Evolutionary conservation across 345 rosid species (phyloP).

Genomic region (Boechera retrofracta): DNA sequence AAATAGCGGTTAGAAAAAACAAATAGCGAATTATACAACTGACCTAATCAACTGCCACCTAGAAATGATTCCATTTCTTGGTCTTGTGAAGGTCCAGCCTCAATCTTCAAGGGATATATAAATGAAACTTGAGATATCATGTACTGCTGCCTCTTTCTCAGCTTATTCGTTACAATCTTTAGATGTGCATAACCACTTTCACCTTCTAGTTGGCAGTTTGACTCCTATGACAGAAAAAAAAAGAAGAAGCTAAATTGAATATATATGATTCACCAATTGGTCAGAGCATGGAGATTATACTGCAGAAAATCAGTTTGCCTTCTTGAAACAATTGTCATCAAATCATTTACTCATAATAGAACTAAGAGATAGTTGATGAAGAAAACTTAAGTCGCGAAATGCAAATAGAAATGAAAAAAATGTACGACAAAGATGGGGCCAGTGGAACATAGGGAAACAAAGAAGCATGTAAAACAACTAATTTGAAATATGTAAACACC

Average conservation of each 20-base stretch:
- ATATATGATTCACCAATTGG: slow-evolving; percentile 5
- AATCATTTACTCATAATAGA: slow-evolving; percentile 1
- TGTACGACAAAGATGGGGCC: neutral
- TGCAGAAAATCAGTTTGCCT: neutral
- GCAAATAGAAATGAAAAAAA: neutral
- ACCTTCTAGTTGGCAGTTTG: slow-evolving; percentile 62
- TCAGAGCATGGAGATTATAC: neutral
- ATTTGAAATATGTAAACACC: slow-evolving; percentile 4
- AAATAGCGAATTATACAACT: slow-evolving; percentile 2
- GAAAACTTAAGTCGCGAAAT: neutral
- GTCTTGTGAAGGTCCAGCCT: slow-evolving; percentile 79
- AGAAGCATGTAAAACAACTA: slow-evolving; percentile 9
- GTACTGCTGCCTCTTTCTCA: slow-evolving; percentile 79
- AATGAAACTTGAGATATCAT: slow-evolving; percentile 87
- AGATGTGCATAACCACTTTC: slow-evolving; percentile 70
- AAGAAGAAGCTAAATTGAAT: neutral
- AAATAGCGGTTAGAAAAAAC: too few relatives aligned
- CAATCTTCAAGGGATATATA: slow-evolving; percentile 78
- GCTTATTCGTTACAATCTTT: slow-evolving; percentile 72
- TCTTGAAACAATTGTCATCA: neutral
- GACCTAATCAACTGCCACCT: slow-evolving; percentile 75
- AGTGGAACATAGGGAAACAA: neutral
- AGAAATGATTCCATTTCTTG: slow-evolving; percentile 94
- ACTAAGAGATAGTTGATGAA: neutral
- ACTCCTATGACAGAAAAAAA: slow-evolving; percentile 51